Conservation (phyloP, 2,329 filamentous ascomycete genomes). For the Colletotrichum echinochloae region DNA sequence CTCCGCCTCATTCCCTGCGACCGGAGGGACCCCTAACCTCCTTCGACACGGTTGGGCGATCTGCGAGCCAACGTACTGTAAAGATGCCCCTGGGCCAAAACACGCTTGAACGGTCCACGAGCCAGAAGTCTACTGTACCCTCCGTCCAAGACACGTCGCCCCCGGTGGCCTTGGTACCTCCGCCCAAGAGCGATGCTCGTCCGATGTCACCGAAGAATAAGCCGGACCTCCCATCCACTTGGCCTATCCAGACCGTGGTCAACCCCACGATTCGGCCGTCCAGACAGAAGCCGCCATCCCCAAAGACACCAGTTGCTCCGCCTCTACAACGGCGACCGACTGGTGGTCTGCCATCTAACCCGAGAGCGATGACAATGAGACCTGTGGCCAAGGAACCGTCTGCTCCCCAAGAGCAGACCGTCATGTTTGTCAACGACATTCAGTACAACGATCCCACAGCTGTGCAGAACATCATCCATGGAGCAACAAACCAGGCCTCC, state of each 20-base stretch:
- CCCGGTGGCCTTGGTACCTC: constrained; percentile 5
- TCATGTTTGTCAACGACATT: constrained; percentile 69
- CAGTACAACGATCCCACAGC: constrained; percentile 64
- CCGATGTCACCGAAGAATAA: constrained; percentile 25
- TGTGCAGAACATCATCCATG: constrained; percentile 63
- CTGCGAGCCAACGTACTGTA: constrained; percentile 14
- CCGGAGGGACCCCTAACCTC: constrained; percentile 25
- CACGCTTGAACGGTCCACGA: constrained; percentile 22
- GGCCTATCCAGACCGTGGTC: constrained; percentile 49
- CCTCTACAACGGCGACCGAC: constrained; percentile 57
- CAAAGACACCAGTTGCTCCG: constrained; percentile 46
- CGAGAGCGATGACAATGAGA: constrained; percentile 54
- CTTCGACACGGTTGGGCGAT: constrained; percentile 23
- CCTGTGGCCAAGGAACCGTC: constrained; percentile 45
- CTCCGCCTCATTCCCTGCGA: constrained; percentile 22
- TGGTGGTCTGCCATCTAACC: constrained; percentile 61
- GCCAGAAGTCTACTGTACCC: constrained; percentile 18
- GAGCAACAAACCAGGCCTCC: constrained; percentile 51
- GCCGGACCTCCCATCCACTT: constrained; percentile 30
- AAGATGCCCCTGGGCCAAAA: constrained; percentile 8
- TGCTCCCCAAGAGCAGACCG: constrained; percentile 56
- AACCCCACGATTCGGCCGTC: constrained; percentile 49
- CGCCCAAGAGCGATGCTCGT: constrained; percentile 29
- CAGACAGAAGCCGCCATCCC: constrained; percentile 46
- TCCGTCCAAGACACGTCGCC: not conserved